phyloP scores from a whole-genome alignment of 2,329 filamentous ascomycete species.

The Colletotrichum sp. region DNA sequence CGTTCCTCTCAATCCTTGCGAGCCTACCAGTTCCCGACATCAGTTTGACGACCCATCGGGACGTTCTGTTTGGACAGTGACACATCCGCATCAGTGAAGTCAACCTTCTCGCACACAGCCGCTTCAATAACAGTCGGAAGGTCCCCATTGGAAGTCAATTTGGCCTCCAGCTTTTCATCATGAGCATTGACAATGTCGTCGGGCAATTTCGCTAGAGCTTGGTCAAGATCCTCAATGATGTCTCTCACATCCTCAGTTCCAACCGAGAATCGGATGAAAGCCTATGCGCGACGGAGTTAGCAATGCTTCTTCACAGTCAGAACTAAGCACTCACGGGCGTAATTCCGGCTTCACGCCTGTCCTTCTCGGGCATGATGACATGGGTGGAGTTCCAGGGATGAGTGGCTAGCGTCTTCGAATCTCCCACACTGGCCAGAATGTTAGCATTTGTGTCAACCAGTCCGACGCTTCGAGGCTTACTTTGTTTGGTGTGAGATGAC shows the following conservation, averaged over 20 bases:
- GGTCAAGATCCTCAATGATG: conserved; percentile 74
- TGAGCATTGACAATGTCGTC: background rate
- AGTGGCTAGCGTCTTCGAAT: conserved; percentile 74
- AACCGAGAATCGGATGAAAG: conserved; percentile 50
- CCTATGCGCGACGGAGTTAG: background rate
- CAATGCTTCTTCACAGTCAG: background rate
- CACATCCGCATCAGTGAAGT: background rate
- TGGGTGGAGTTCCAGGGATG: conserved; percentile 77
- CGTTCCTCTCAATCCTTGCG: background rate
- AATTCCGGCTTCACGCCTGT: conserved; percentile 65
- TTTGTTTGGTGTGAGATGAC: conserved; percentile 75
- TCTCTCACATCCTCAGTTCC: conserved; percentile 74
- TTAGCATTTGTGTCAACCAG: no score
- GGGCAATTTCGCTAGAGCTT: conserved; percentile 41
- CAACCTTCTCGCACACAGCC: background rate
- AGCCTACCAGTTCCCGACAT: background rate
- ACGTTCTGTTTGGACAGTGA: background rate
- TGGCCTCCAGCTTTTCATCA: background rate
- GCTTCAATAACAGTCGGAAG: background rate
- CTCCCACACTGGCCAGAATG: conserved; percentile 53
- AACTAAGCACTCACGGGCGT: conserved; percentile 50
- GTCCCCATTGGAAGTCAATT: background rate
- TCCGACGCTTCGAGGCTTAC: conserved; percentile 51
- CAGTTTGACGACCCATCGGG: background rate
- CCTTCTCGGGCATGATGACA: conserved; percentile 56